Evolutionary conservation across 1,284 basidiomycete species (phyloP).

Genomic region (Puccinia hordei): DNA sequence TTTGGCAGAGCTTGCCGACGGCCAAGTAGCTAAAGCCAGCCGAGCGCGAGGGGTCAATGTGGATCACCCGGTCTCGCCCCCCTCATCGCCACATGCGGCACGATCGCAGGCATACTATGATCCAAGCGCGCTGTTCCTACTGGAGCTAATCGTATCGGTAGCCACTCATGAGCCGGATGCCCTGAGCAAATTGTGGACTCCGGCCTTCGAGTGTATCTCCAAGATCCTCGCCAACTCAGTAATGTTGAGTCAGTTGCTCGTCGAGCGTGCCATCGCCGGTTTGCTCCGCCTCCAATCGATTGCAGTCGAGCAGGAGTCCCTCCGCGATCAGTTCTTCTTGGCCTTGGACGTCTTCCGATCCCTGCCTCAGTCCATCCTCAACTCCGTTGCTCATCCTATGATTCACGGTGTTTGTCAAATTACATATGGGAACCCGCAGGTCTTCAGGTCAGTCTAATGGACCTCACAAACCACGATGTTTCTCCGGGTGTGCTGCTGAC

Average conservation of each 20-base stretch:
- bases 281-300: constrained; percentile 77
- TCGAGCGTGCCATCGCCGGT: constrained; percentile 94
- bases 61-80: constrained; percentile 27
- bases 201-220: constrained; percentile 87
- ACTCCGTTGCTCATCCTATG: constrained; percentile 84
- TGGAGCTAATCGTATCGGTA: constrained; percentile 91
- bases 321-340: constrained; percentile 89
- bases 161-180: constrained; percentile 64
- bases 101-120: constrained; percentile 76
- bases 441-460: constrained; percentile 70
- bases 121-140: constrained; percentile 85
- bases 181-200: constrained; percentile 67
- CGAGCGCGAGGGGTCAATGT: constrained; percentile 64
- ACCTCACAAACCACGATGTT: not conserved
- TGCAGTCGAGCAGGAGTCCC: constrained; percentile 72
- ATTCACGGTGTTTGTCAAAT: constrained; percentile 79
- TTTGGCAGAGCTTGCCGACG: constrained; percentile 20
- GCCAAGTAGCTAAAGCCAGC: constrained; percentile 64
- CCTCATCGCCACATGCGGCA: constrained; percentile 50
- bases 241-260: constrained; percentile 82
- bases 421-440: constrained; percentile 71
- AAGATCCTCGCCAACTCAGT: constrained; percentile 74
- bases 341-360: constrained; percentile 85
- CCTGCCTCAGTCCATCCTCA: constrained; percentile 75
- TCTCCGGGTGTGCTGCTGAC: not conserved